Base-by-base conservation (phyloP, 805 yeast genomes). In the Candida arabinofermentans region DNA sequence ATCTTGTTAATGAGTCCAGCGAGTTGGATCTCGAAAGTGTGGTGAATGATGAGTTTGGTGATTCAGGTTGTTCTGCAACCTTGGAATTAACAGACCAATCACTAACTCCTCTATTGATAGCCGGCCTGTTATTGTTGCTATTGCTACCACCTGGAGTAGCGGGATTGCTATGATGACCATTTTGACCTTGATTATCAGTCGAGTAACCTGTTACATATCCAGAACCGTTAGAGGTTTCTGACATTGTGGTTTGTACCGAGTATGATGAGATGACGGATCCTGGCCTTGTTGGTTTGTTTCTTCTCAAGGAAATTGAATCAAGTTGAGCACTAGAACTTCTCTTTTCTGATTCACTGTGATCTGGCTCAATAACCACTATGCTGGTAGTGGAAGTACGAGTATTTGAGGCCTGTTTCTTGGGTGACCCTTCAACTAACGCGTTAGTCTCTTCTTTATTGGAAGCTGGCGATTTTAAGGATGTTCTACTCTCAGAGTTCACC, bases 211-310 rank as follows among this genome's bases (percentile, higher is more conserved):
- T 62, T 23, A 55, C 54, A 43, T 64, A 61, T 0, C 64, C 68
- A 2, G 70, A 64, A 0, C 66, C 68, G 39, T 75, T 72, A 0
- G 81, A 75, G 32, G 72, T 68, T 41, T 77, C 82, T 0, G 83
- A 77, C 30, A 68, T 61, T 3, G 70, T 68, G 0, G 80, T 73
- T 61, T 71, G 62, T 2, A 68, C 56, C 0, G 80, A 74, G 40
- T 70, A 69, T 18, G 75, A 72, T 0, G 83, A 78, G 1, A 77
- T 55, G 30, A 70, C 67, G 1, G 84, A 78, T 0, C 68, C 65
- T 4, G 82, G 81, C 37, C 83, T 60, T 23, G 64, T 47, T 42
- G 46, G 57, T 54, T 44, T 42, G 23, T 49, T 41, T 36, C 53
- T 46, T 35, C 40, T 45, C 24, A 64, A 8, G 8, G 33, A 27